Conservation (phyloP, 163 green algal species). For the Scenedesmus sp. region DNA sequence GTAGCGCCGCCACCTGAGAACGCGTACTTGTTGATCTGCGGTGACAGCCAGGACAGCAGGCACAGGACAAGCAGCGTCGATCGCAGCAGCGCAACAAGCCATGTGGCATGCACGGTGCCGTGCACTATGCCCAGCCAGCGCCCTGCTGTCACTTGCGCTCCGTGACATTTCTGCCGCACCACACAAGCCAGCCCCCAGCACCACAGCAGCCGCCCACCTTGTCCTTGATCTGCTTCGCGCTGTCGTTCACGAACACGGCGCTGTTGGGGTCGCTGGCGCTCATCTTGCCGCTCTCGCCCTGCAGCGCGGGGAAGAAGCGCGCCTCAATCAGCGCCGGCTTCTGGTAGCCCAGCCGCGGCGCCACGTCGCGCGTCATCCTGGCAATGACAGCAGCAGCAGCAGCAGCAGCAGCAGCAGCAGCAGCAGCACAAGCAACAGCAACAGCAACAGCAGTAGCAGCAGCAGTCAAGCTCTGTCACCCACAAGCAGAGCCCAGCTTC, state of each 20-base stretch:
- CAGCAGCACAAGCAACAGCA: neutral
- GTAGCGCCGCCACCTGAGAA: conserved; percentile 94
- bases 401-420: neutral
- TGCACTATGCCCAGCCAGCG: neutral
- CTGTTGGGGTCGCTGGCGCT: conserved; percentile 88
- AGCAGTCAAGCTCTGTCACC: too few species aligned
- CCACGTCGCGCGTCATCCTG: conserved; percentile 96
- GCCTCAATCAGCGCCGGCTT: conserved; percentile 98
- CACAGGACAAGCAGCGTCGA: neutral
- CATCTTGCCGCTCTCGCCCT: conserved; percentile 99
- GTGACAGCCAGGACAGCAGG: neutral
- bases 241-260: conserved; percentile 97
- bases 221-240: conserved; percentile 94
- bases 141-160: neutral
- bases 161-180: neutral
- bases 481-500: too few species aligned
- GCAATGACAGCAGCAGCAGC: neutral
- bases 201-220: conserved; percentile 74
- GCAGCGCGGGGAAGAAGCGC: conserved; percentile 97
- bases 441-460: too few species aligned
- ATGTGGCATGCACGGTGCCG: neutral
- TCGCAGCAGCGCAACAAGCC: neutral
- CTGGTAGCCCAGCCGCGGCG: conserved; percentile 87
- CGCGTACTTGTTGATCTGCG: conserved; percentile 93
- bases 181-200: neutral